phyloP scores from a whole-genome alignment of 257 asterid genomes.

The Przewalskia tangutica region DNA sequence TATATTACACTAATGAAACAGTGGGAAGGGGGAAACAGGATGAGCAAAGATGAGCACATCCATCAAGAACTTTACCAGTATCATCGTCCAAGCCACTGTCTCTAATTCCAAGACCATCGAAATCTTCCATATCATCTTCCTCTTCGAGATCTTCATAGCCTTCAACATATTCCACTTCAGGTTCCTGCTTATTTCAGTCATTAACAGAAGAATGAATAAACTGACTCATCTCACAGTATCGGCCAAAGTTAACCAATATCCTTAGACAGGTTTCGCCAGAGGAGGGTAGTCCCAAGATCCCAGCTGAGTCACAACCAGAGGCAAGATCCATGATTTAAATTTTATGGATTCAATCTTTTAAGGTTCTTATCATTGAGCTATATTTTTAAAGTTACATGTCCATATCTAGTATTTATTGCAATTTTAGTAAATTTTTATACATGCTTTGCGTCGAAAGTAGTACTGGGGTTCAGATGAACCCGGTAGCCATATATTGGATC shows the following conservation, averaged over 20 bases:
- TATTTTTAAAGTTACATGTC: too few relatives aligned
- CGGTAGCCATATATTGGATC: too few relatives aligned
- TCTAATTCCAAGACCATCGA: conserved; percentile 31
- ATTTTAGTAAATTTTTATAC: too few relatives aligned
- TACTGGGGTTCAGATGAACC: too few relatives aligned
- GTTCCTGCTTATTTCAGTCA: conserved; percentile 37
- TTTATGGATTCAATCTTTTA: too few relatives aligned
- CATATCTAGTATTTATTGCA: too few relatives aligned
- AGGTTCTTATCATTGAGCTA: too few relatives aligned
- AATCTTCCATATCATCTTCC: conserved; percentile 87
- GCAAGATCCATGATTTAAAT: too few relatives aligned
- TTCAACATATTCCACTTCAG: conserved; percentile 69
- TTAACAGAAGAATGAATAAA: conserved; percentile 9
- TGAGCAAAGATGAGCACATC: neutral
- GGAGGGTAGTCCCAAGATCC: neutral
- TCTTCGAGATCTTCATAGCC: conserved; percentile 89
- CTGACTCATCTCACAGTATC: neutral
- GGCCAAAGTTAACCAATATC: neutral
- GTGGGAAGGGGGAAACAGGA: neutral
- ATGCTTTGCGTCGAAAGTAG: too few relatives aligned
- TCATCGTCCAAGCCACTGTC: conserved; percentile 26
- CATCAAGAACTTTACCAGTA: conserved; percentile 25
- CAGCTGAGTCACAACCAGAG: too few relatives aligned
- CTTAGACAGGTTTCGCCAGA: neutral
- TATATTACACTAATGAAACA: neutral